Percentiles rank a stretch among this genome's conserved stretches.
Evolutionary conservation across 2,329 filamentous ascomycete species (phyloP).

Genomic region (Calonectria montana): DNA sequence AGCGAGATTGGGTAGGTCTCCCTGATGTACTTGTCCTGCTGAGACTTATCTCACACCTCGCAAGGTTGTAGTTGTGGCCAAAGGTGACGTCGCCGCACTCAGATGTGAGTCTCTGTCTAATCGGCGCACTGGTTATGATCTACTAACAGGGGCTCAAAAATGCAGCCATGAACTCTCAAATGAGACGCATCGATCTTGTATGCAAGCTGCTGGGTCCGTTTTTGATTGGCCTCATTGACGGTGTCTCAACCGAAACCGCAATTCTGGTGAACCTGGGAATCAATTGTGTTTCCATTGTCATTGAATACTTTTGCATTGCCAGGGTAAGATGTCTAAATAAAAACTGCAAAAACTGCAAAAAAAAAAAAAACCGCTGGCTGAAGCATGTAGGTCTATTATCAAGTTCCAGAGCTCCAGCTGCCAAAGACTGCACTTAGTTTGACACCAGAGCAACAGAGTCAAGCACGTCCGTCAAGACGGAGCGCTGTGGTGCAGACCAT

Average conservation of each 20-base stretch:
- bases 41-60: neutral
- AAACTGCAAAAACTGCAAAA: no score
- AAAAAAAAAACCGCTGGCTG: neutral
- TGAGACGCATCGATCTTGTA: slow-evolving; percentile 71
- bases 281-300: slow-evolving; percentile 58
- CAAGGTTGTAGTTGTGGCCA: slow-evolving; percentile 46
- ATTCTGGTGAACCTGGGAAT: slow-evolving; percentile 61
- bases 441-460: neutral
- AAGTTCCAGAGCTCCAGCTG: slow-evolving; percentile 41
- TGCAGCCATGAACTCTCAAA: slow-evolving; percentile 64
- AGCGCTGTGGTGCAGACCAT: slow-evolving; percentile 9
- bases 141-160: neutral
- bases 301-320: slow-evolving; percentile 66
- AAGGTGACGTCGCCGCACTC: slow-evolving; percentile 29
- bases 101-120: slow-evolving; percentile 22
- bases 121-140: neutral
- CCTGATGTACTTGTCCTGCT: neutral
- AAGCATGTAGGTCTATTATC: slow-evolving; percentile 38
- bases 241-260: slow-evolving; percentile 58
- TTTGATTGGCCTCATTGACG: slow-evolving; percentile 64
- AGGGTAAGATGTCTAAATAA: slow-evolving; percentile 4
- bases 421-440: slow-evolving; percentile 31
- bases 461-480: neutral
- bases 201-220: slow-evolving; percentile 70
- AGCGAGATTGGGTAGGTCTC: slow-evolving; percentile 74